These are phyloP conservation scores for Scheffersomyces insectosa DNA, from an alignment of 1,139 yeast genomes.

Conservation along the genomic window DNA sequence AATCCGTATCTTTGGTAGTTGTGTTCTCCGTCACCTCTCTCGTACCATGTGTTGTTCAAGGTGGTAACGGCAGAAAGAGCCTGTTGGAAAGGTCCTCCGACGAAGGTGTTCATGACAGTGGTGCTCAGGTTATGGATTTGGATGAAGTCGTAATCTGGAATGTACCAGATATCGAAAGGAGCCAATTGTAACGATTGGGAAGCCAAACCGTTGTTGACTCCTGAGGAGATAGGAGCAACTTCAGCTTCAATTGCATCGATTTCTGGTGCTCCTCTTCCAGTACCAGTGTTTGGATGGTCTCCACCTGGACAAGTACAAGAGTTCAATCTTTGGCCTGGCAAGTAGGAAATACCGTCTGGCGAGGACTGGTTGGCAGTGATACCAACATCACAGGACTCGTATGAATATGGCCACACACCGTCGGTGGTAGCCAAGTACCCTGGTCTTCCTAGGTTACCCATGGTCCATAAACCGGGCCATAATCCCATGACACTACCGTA, in stretches of 20 bases:
- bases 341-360: slow-evolving; percentile 74
- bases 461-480: slow-evolving; percentile 92
- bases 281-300: slow-evolving; percentile 29
- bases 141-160: slow-evolving; percentile 27
- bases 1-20: slow-evolving; percentile 26
- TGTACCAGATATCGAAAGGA: slow-evolving; percentile 31
- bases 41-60: slow-evolving; percentile 27
- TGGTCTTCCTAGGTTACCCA: slow-evolving; percentile 85
- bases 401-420: slow-evolving; percentile 91
- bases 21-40: slow-evolving; percentile 17
- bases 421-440: slow-evolving; percentile 79
- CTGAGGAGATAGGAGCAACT: slow-evolving; percentile 11
- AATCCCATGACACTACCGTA: slow-evolving; percentile 69
- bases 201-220: slow-evolving; percentile 20
- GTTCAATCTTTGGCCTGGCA: slow-evolving; percentile 75
- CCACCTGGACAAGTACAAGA: slow-evolving; percentile 28
- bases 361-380: slow-evolving; percentile 87
- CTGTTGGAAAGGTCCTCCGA: slow-evolving; percentile 32
- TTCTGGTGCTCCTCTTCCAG: slow-evolving; percentile 33
- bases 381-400: slow-evolving; percentile 80
- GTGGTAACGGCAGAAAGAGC: slow-evolving; percentile 29
- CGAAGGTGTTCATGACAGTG: slow-evolving; percentile 29
- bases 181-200: slow-evolving; percentile 31
- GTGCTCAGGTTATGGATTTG: slow-evolving; percentile 20
- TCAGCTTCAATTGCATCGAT: slow-evolving; percentile 31